Base-by-base conservation (phyloP, 352 stramenopile genomes). In the Phytophthora citrophthora region DNA sequence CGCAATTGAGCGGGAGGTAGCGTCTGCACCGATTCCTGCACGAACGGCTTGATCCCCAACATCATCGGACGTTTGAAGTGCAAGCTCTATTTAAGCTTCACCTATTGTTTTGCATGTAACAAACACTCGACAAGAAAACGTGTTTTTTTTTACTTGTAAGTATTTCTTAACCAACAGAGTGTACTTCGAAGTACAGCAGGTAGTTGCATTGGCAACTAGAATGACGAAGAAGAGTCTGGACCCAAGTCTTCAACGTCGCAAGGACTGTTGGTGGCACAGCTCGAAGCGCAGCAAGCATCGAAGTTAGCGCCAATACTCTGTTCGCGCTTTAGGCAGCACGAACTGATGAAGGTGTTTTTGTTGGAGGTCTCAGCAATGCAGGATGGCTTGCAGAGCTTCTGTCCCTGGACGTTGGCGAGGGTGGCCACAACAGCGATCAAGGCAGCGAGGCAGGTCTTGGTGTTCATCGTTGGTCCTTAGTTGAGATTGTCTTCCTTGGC, bases 31-130 rank as follows among this genome's bases (percentile, higher is more conserved):
- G 78, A 78, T n/a, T 91, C 77, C 32, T 89, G 82, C 29, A 89
- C 70, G 49, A 89, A 89, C 4, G 61, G 45, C 57, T 91, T 91
- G 55, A 91, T 68, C 39, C 75, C 80, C 26, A 86, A 44, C 82
- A 91, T 89, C 29, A 34, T 1, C 29, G 29, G 9, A 13, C 29
- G 29, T 10, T 13, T 34, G 1, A 2, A 20, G 1, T 20, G 20
- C 20, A 20, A 2, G 20, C 20, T 20, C 20, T 20, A 20, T 20
- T 20, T 20, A 1, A 20, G 20, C 20, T 20, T 20, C 20, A 20
- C 20, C 20, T 2, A 20, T 20, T 20, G 20, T 32, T 32, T 32
- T 32, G 27, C 2, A 32, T 11, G 7, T 9, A 32, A 9, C 5
- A 32, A 32, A 9, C 5, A 20, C 20, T 20, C 20, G 18, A 20